Base-by-base conservation (phyloP, 805 yeast species). In the Candida xyloterini region DNA sequence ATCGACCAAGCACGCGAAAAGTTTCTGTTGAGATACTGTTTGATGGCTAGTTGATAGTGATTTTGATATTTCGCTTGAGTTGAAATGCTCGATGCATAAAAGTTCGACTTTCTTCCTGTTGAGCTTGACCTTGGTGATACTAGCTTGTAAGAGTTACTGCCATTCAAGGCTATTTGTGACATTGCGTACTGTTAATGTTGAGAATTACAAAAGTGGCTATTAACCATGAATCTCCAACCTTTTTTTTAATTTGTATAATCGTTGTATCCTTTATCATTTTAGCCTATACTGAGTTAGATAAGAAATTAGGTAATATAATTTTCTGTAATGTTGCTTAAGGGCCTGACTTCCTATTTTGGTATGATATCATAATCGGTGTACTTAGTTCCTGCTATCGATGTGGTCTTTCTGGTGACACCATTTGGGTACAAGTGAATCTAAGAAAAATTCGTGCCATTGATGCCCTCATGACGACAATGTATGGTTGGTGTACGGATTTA, bases 1-100 rank as follows among this genome's bases (percentile, higher is more conserved):
- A 59, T 42, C 11, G 40, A 44, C 62, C 64, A 61, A 3, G 65
- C 52, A 9, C 48, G 39, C 15, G 38, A 38, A 37, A 62, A 62
- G 27, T 56, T 53, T 35, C 61, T 51, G 36, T 67, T 68, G 28
- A 70, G 46, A 43, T 69, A 70, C 44, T 62, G 64, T 43, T 65
- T 66, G 35, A 69, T 64, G 1, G 74, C 72, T 36, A 67, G 51
- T 38, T 68, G 68, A 47, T 60, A 69, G 26, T 50, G 49, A 33
- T 51, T 53, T 14, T 40, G 50, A 27, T 52, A 52, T 20, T 44
- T 47, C 4, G 45, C 43, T 15, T 51, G 48, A 6, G 22, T 16
- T 15, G 44, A 41, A 13, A 45, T 35, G 26, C 49, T 52, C 15
- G 44, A 49, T 9, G 33, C 16, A 20, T 32, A 35, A 8, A 29